Base-by-base conservation (phyloP, 2,329 filamentous ascomycete genomes). In the Neurospora sp. region DNA sequence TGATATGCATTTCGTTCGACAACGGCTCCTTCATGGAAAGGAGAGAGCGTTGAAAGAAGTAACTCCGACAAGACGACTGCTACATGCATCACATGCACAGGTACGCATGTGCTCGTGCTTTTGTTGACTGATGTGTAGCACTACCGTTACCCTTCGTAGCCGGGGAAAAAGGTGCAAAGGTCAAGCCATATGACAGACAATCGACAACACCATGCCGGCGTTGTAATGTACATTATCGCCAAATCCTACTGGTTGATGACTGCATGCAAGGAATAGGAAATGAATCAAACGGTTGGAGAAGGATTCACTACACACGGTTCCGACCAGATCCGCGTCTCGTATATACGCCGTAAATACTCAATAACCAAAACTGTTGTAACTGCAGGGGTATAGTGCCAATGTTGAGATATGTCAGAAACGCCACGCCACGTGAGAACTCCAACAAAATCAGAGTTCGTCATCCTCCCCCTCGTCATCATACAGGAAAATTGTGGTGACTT, bases 391-490 rank as follows among this genome's bases (percentile, higher is more conserved):
- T 36, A 62, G 23, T 36, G 28, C 52, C 52, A 62, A 62, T 8
- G 52, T 62, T 36, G 23, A 62, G 28, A 62, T 15, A 62, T 17
- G 52, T 17, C 15, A 36, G 52, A 62, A 62, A 62, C 52, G 52
- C 52, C 52, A 33, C 3, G 52, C 52, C 15, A 62, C 15, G 52
- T 17, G 23, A n/a, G 52, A 52, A 52, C 23, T 62, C 23, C 67
- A 62, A 46, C n/a, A 39, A 43, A 36, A 37, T 69, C 65, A 69
- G 33, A 69, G 68, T 43, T 69, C 68, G 15, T 69, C 68, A 28
- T 69, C 41, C 11, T 67, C 68, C 28, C 67, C 68, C 17, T 67
- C 68, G 15, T 69, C 68, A 36, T 69, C 68, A 12, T 66, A 62
- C 68, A 69, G 33, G 23, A 68, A 69, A 33, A 69, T 17, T 15